Percentiles rank a stretch among this genome's conserved stretches.
phyloP scores from a whole-genome alignment of 306 rosid genomes.

The Alnus rubra region DNA sequence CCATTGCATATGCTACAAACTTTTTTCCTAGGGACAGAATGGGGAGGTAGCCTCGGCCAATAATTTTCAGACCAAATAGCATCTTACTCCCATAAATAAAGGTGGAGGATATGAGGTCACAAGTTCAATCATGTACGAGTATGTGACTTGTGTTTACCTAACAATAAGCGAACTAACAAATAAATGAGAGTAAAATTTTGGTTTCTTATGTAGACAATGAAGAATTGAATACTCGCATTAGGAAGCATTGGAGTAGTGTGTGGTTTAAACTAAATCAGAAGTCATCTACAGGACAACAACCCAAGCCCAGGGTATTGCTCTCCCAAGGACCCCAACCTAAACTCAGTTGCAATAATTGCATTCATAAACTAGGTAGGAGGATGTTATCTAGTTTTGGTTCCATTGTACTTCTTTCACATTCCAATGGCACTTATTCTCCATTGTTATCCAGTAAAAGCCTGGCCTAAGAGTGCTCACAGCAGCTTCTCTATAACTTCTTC shows the following conservation, averaged over 20 bases:
- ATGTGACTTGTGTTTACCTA: not conserved
- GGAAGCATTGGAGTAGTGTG: too few species aligned
- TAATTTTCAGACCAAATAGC: not conserved
- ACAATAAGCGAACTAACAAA: not conserved
- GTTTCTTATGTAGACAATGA: not conserved
- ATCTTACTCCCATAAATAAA: not conserved
- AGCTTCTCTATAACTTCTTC: too few species aligned
- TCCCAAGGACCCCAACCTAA: not conserved
- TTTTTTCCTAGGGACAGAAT: not conserved
- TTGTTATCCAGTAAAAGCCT: not conserved
- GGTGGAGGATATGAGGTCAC: not conserved
- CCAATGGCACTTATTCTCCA: not conserved
- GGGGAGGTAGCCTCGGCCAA: not conserved
- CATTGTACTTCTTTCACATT: not conserved
- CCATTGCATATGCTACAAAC: not conserved
- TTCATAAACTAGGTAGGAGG: not conserved
- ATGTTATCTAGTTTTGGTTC: not conserved
- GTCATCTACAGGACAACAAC: not conserved
- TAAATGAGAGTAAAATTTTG: not conserved
- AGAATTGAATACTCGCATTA: not conserved
- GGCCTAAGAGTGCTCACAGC: too few species aligned
- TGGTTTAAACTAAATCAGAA: too few species aligned
- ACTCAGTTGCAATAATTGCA: too few species aligned
- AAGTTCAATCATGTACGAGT: not conserved
- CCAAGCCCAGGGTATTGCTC: not conserved